Evolutionary conservation across 75 land plant genomes (phyloP).

Genomic region (Chamaecyparis obtusa): DNA sequence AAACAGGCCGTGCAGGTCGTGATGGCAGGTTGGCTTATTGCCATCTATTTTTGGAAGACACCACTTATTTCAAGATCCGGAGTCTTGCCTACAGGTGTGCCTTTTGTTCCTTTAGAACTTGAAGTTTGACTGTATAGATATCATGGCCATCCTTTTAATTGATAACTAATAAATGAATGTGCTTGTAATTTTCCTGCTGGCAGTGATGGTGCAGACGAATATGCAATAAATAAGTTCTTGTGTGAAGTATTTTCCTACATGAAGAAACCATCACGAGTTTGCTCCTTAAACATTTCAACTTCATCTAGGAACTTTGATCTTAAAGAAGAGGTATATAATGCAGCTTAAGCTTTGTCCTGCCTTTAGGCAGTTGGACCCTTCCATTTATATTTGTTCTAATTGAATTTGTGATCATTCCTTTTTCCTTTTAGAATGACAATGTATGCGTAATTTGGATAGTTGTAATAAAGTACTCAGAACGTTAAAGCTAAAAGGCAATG

Average conservation of each 20-base stretch:
- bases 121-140: not conserved
- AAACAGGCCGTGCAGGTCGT: conserved; percentile 97
- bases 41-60: conserved; percentile 77
- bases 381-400: not conserved
- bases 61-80: conserved; percentile 76
- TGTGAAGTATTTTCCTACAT: conserved; percentile 53
- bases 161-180: not conserved
- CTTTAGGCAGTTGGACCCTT: not conserved
- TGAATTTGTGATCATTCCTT: not conserved
- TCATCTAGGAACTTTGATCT: conserved; percentile 81
- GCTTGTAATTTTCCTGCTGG: conserved; percentile 18
- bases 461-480: too few species aligned
- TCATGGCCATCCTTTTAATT: not conserved
- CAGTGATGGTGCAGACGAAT: conserved; percentile 96
- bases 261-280: conserved; percentile 21
- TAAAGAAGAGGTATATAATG: conserved; percentile 79
- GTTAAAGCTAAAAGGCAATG: not conserved
- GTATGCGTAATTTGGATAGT: not conserved
- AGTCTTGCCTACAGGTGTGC: conserved; percentile 84
- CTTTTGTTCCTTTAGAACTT: not conserved
- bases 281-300: conserved; percentile 61
- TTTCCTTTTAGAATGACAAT: not conserved
- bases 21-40: conserved; percentile 90
- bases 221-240: conserved; percentile 69
- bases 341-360: not conserved